Evolutionary conservation across 768 basidiomycete species (phyloP).

Genomic region (Phylloporus sp.): DNA sequence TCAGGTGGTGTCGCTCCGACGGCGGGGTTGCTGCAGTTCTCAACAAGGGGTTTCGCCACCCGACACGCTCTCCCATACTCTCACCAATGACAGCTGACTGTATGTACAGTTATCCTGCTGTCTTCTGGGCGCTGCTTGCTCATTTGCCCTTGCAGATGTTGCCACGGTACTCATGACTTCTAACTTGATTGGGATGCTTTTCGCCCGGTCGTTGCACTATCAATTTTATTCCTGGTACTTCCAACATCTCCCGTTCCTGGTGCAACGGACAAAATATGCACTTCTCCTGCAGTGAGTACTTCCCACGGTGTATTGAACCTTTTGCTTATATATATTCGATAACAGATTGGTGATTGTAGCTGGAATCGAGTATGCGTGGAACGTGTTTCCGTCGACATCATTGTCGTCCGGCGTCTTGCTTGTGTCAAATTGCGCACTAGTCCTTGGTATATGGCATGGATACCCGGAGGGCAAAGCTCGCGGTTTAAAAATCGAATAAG

Average conservation of each 20-base stretch:
- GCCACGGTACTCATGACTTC: conserved; percentile 82
- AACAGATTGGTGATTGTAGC: conserved; percentile 55
- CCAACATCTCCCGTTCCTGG: conserved; percentile 79
- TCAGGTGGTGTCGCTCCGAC: conserved; percentile 71
- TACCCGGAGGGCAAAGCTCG: conserved; percentile 36
- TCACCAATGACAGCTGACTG: conserved; percentile 55
- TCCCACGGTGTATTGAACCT: conserved; percentile 1
- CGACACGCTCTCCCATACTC: conserved; percentile 44
- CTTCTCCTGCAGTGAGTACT: conserved; percentile 54
- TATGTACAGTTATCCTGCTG: conserved; percentile 48
- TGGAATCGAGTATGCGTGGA: conserved; percentile 82
- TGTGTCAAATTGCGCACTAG: conserved; percentile 44
- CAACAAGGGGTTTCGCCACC: conserved; percentile 45
- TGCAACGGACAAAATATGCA: conserved; percentile 70
- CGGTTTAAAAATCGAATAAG: neutral
- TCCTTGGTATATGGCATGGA: conserved; percentile 54
- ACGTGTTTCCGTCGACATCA: conserved; percentile 75
- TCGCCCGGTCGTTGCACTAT: conserved; percentile 93
- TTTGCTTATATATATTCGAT: neutral
- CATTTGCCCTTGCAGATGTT: conserved; percentile 50
- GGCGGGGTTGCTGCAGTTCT: conserved; percentile 63
- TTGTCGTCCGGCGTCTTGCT: conserved; percentile 57
- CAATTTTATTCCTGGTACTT: conserved; percentile 99
- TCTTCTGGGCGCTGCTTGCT: conserved; percentile 9
- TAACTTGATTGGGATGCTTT: conserved; percentile 87